Evolutionary conservation across 192 early-diverging fungal species (phyloP).

Genomic region (Allomyces macrogynus): DNA sequence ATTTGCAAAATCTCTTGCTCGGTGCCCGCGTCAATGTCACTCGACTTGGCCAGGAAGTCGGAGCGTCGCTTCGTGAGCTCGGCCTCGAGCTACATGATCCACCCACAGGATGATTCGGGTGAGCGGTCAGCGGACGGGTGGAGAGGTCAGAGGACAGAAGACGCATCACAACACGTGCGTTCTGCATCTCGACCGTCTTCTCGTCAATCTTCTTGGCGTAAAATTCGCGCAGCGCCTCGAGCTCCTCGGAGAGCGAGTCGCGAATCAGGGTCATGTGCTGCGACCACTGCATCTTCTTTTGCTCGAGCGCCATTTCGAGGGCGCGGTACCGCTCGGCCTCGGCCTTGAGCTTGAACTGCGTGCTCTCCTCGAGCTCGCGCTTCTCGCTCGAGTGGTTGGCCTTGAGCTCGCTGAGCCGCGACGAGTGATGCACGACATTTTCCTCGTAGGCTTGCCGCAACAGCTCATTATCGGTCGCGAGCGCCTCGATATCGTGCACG

Average conservation of each 20-base stretch:
- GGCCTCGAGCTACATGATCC: neutral
- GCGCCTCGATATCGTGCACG: constrained; percentile 3
- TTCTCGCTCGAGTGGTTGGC: neutral
- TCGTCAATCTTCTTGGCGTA: constrained; percentile 22
- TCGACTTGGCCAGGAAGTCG: constrained; percentile 5
- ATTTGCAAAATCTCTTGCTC: constrained; percentile 24
- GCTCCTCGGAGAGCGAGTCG: constrained; percentile 5
- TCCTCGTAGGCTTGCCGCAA: constrained; percentile 5
- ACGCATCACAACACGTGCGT: constrained; percentile 8
- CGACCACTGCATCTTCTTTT: constrained; percentile 21
- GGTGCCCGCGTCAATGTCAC: constrained; percentile 20
- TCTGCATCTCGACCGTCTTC: constrained; percentile 16
- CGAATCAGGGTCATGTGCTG: constrained; percentile 19
- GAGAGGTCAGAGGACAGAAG: neutral
- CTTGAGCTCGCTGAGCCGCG: constrained; percentile 1
- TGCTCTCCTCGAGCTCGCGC: neutral
- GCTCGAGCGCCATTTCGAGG: constrained; percentile 7
- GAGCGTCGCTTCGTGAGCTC: constrained; percentile 2
- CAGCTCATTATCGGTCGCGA: neutral
- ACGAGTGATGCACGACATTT: constrained; percentile 1
- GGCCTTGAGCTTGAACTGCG: constrained; percentile 15
- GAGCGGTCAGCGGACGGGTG: too few species aligned
- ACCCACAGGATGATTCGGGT: neutral
- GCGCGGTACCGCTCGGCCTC: constrained; percentile 19
- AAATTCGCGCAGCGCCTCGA: constrained; percentile 17